Conservation (phyloP, 169 alveolate genomes). For the Plasmodium relictum region DNA sequence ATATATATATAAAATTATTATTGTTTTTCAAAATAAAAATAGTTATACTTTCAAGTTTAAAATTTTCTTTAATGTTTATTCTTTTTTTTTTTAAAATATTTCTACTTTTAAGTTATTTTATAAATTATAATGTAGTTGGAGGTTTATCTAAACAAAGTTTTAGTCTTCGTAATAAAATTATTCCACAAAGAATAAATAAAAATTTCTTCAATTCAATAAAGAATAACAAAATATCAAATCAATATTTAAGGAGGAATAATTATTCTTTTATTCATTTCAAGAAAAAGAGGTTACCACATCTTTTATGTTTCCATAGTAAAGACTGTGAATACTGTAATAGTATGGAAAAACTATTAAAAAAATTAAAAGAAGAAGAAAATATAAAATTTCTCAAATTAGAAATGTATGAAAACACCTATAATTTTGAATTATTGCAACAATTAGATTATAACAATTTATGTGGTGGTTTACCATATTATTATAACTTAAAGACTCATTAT, state of each 20-base stretch:
- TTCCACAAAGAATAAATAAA: constrained; percentile 2
- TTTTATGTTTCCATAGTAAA: constrained; percentile 83
- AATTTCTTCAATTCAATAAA: not conserved
- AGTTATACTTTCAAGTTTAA: no score
- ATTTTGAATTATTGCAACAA: constrained; percentile 81
- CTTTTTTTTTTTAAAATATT: no score
- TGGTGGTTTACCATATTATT: constrained; percentile 91
- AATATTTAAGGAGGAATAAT: not conserved
- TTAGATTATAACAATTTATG: constrained; percentile 81
- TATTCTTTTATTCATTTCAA: constrained; percentile 44
- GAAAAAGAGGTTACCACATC: constrained; percentile 81
- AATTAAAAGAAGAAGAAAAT: constrained; percentile 53
- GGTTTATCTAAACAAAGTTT: not conserved
- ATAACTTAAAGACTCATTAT: constrained; percentile 81
- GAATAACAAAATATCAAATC: constrained; percentile 14
- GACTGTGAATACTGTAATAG: constrained; percentile 85
- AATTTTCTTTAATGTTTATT: no score
- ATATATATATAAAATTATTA: no score
- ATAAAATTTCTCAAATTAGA: constrained; percentile 47
- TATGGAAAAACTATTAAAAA: constrained; percentile 28
- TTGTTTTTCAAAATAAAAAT: no score
- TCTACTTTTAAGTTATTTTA: not conserved
- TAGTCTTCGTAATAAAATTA: not conserved
- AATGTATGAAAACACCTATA: constrained; percentile 34
- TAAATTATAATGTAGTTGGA: constrained; percentile 3